Base-by-base conservation (phyloP, 2,329 filamentous ascomycete species). In the Colletotrichum costaricense region DNA sequence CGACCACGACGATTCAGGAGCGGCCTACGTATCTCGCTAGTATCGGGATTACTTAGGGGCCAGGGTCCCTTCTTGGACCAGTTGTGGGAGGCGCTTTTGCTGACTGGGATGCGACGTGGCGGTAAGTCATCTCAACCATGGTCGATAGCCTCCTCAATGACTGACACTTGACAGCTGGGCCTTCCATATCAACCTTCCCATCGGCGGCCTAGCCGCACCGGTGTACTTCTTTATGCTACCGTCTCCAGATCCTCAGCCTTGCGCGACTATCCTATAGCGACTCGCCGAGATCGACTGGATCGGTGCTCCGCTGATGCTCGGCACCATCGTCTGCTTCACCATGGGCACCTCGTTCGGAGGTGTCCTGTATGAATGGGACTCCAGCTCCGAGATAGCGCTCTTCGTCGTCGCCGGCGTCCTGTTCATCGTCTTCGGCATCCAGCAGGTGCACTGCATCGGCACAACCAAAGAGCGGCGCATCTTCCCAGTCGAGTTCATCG, bases 301-400 rank as follows among this genome's bases (percentile, higher is more conserved):
- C 1, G 88, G 88, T 0, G 80, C 83, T 2, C 56, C 85, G 4
- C 78, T 90, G 5, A 60, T 69, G 28, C 83, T 87, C 0, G 88
- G 82, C 2, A 81, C 82, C n/a, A 83, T 85, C 52, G 77, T 82
- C 1, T 78, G 79, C 8, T 75, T 87, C 38, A 80, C 87, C 30
- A 84, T 91, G 79, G 87, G 83, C 2, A 83, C 90, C 71, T 83
- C 82, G 67, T 88, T 90, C 56, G 88, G 86, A 9, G 89, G 89
- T 1, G 78, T 80, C 0, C 49, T 84, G 8, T 91, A 85, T 65
- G 75, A 81, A 0, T 92, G 89, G 88, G 77, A 80, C 57, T 80
- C 78, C 3, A 82, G 82, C 0, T 78, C 79, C 0, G 84, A 84
- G 46, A 87, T 90, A 63, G 83, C 80, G 0, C 81, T 87, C 2